phyloP scores from a whole-genome alignment of 2,329 filamentous ascomycete genomes.

The Paradendryphiella salina region DNA sequence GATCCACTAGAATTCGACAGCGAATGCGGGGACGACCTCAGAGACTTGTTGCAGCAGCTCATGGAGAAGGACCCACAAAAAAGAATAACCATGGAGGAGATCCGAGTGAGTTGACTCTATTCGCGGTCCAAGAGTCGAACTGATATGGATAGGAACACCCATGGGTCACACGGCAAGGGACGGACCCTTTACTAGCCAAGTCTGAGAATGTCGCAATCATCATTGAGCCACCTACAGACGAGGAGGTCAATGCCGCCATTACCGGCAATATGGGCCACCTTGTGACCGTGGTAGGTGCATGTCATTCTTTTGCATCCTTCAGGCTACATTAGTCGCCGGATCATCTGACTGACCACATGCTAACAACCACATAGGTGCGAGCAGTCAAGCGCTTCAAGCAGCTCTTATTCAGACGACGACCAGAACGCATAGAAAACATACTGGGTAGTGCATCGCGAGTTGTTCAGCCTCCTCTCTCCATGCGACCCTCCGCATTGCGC shows the following conservation, averaged over 20 bases:
- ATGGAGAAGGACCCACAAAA: slow-evolving; percentile 84
- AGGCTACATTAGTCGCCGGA: neutral
- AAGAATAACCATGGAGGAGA: slow-evolving; percentile 78
- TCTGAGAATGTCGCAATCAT: slow-evolving; percentile 85
- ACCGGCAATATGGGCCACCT: slow-evolving; percentile 87
- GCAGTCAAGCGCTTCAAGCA: slow-evolving; percentile 87
- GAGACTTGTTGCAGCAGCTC: slow-evolving; percentile 71
- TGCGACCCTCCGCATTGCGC: slow-evolving; percentile 49
- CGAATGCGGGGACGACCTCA: slow-evolving; percentile 68
- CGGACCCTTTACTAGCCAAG: slow-evolving; percentile 74
- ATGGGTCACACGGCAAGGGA: slow-evolving; percentile 85
- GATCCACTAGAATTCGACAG: slow-evolving; percentile 66
- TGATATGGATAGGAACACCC: slow-evolving; percentile 71
- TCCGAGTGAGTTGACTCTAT: slow-evolving; percentile 65
- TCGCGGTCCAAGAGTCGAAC: neutral
- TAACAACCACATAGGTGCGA: slow-evolving; percentile 66
- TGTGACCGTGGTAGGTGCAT: slow-evolving; percentile 69
- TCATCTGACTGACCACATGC: neutral
- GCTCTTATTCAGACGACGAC: slow-evolving; percentile 63
- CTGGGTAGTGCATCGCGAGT: slow-evolving; percentile 62
- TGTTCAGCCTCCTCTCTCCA: slow-evolving; percentile 61
- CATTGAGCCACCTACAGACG: slow-evolving; percentile 81
- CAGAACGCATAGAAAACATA: slow-evolving; percentile 61
- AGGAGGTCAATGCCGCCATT: slow-evolving; percentile 88
- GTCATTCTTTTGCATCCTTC: neutral